Percentiles rank a stretch among this genome's conserved stretches.
Conservation (phyloP, 257 asterid species). For the Solanum habrochaites region DNA sequence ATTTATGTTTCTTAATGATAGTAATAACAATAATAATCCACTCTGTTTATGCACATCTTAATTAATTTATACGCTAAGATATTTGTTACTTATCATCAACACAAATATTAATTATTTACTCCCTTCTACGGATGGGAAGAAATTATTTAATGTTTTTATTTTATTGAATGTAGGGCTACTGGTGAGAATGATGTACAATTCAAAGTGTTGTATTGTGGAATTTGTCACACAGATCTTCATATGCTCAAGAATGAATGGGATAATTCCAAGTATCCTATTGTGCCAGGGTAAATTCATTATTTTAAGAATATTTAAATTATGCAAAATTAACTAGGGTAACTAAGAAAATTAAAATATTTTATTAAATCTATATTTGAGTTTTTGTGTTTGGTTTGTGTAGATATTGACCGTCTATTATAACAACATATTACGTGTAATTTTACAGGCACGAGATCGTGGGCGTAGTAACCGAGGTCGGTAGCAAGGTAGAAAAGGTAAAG, state of each 20-base stretch:
- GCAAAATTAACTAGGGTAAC: not conserved
- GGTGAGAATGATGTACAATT: constrained; percentile 30
- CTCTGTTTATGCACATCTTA: too few species aligned
- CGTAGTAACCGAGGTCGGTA: constrained; percentile 30
- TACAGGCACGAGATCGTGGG: constrained; percentile 39
- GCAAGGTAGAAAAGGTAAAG: constrained; percentile 23
- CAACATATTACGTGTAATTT: not conserved
- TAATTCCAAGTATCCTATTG: constrained; percentile 17
- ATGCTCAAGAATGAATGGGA: constrained; percentile 31
- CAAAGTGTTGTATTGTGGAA: constrained; percentile 28
- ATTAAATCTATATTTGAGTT: too few species aligned
- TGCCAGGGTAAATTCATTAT: constrained; percentile 19
- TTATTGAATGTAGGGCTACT: constrained; percentile 5
- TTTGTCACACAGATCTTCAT: constrained; percentile 40
- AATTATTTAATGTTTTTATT: too few species aligned
- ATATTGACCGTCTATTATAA: not conserved
- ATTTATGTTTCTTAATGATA: too few species aligned
- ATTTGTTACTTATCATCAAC: accelerated
- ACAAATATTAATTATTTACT: too few species aligned
- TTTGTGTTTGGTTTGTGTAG: too few species aligned
- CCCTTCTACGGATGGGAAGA: too few species aligned
- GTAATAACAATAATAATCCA: too few species aligned
- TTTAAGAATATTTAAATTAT: not conserved
- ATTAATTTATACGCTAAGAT: too few species aligned
- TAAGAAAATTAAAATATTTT: too few species aligned